phyloP scores from a whole-genome alignment of 495 filamentous ascomycete species.

The Terfezia claveryi region DNA sequence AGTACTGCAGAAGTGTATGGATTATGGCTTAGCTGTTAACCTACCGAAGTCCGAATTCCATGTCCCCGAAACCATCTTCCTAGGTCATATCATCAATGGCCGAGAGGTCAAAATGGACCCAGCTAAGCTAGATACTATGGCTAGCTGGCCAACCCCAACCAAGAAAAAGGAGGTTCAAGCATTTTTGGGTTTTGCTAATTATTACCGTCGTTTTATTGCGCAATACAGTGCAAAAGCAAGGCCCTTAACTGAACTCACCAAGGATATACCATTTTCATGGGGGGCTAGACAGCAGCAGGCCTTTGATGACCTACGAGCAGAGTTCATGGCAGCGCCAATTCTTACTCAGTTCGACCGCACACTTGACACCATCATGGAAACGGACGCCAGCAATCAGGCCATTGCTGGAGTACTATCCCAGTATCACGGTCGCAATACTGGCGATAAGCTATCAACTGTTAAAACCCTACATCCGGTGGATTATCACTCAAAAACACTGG shows the following conservation, averaged over 20 bases:
- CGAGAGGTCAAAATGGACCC: slow-evolving; percentile 1
- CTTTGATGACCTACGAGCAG: neutral
- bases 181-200: slow-evolving; percentile 13
- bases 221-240: neutral
- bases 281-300: neutral
- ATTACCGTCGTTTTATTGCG: slow-evolving; percentile 4
- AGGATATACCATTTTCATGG: neutral
- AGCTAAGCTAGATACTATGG: slow-evolving; percentile 1
- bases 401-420: neutral
- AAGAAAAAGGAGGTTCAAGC: slow-evolving; percentile 9
- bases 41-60: slow-evolving; percentile 5
- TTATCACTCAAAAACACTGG: neutral
- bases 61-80: slow-evolving; percentile 1
- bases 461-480: neutral
- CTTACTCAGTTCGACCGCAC: neutral
- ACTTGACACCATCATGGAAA: neutral
- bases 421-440: neutral
- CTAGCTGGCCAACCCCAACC: slow-evolving; percentile 1
- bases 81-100: slow-evolving; percentile 2
- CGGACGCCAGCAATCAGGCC: neutral
- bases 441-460: neutral
- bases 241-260: slow-evolving; percentile 1
- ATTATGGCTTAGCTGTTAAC: neutral
- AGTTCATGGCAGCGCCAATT: neutral
- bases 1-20: slow-evolving; percentile 2